A percentile compares a stretch with the other conserved stretches of the same genome.
Conservation (phyloP, 306 rosid species). For the Quercus robur region DNA sequence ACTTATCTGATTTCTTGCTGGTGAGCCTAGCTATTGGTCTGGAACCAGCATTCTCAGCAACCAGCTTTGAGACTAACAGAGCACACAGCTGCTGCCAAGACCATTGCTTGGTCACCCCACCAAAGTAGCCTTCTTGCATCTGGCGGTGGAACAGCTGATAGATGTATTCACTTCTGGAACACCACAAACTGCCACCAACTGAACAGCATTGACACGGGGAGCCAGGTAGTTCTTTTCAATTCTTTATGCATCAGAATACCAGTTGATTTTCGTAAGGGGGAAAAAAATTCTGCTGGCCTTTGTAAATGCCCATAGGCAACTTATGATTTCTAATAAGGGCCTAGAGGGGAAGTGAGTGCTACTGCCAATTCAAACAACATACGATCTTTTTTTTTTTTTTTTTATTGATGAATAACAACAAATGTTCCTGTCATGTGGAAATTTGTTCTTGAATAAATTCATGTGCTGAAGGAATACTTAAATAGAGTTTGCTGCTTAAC, state of each 20-base stretch:
- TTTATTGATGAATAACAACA: too few relatives aligned
- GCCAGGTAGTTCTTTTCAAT: conserved; percentile 58
- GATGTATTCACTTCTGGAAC: conserved; percentile 97
- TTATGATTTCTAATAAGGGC: not conserved
- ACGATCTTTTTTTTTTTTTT: too few relatives aligned
- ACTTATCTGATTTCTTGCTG: conserved; percentile 11
- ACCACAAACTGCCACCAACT: conserved; percentile 89
- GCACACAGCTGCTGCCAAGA: conserved; percentile 97
- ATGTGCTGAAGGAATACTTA: not conserved
- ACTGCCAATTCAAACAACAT: not conserved
- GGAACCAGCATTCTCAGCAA: conserved; percentile 95
- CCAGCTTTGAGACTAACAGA: conserved; percentile 78
- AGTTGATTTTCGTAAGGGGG: not conserved
- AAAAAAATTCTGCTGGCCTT: not conserved
- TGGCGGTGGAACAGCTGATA: conserved; percentile 97
- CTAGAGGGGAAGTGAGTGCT: not conserved
- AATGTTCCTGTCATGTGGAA: not conserved
- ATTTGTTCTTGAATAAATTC: not conserved
- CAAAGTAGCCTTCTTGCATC: conserved; percentile 90
- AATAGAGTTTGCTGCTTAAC: not conserved
- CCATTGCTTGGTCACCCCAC: conserved; percentile 98
- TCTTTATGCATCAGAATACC: not conserved
- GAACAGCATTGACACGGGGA: conserved; percentile 83
- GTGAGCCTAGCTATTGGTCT: conserved; percentile 70
- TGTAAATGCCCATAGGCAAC: not conserved